Conservation (phyloP, 2,329 filamentous ascomycete genomes). For the Colletotrichum nymphaeae region DNA sequence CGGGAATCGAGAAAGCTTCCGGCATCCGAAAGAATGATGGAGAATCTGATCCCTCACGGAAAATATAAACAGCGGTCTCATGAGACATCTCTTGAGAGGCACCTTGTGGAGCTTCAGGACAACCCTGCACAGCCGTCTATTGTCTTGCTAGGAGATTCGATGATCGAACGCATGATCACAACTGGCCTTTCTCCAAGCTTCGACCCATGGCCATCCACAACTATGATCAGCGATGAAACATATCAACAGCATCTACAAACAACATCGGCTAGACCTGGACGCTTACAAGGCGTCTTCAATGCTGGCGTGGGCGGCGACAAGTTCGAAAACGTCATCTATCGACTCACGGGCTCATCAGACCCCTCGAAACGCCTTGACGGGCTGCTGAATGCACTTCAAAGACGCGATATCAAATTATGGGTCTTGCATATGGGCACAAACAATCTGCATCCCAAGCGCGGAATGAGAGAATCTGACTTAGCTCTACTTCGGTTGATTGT, state of each 20-base stretch:
- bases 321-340: conserved; percentile 9
- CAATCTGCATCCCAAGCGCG: not conserved
- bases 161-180: not conserved
- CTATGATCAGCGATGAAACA: not conserved
- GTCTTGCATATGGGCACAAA: not conserved
- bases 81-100: not conserved
- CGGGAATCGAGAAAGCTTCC: too few species aligned
- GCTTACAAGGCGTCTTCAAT: not conserved
- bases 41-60: not conserved
- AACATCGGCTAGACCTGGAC: not conserved
- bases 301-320: conserved; percentile 5
- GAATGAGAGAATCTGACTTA: not conserved
- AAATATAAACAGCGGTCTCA: not conserved
- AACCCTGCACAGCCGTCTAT: not conserved
- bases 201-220: not conserved
- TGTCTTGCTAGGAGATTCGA: not conserved
- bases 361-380: not conserved
- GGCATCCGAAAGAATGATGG: not conserved
- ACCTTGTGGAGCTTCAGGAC: not conserved
- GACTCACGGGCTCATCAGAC: not conserved
- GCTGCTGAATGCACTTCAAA: not conserved
- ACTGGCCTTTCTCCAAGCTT: not conserved
- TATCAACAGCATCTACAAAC: not conserved
- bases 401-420: not conserved
- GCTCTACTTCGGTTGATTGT: not conserved